These are phyloP conservation scores for Hygrophoropsis aurantiaca DNA, from an alignment of 768 basidiomycete species.

Conservation along the genomic window DNA sequence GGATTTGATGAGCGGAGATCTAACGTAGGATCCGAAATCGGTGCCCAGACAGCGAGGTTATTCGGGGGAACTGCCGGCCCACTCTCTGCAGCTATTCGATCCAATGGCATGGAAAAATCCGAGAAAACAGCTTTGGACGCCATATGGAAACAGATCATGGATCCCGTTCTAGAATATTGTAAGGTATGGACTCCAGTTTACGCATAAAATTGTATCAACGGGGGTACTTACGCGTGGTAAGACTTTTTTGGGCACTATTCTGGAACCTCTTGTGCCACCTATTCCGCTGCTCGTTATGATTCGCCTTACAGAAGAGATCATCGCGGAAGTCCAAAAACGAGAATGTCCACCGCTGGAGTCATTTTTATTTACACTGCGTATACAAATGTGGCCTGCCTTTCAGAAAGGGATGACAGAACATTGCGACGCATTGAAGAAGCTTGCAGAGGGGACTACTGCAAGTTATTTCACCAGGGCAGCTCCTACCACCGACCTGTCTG, in stretches of 20 bases:
- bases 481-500: conserved; percentile 65
- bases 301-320: conserved; percentile 80
- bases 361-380: conserved; percentile 75
- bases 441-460: conserved; percentile 69
- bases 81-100: conserved; percentile 20
- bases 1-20: conserved; percentile 41
- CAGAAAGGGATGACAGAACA: conserved; percentile 87
- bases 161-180: conserved; percentile 85
- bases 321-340: conserved; percentile 72
- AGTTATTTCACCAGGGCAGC: conserved; percentile 64
- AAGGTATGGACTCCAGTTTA: conserved; percentile 46
- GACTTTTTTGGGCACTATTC: conserved; percentile 65
- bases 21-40: conserved; percentile 52
- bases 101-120: conserved; percentile 47
- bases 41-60: conserved; percentile 27
- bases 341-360: conserved; percentile 78
- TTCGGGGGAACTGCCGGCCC: conserved; percentile 20
- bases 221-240: conserved; percentile 24
- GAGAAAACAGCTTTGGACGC: conserved; percentile 58
- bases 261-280: conserved; percentile 75
- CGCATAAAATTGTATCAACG: neutral
- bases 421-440: conserved; percentile 75
- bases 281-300: conserved; percentile 88
- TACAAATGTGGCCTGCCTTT: conserved; percentile 93
- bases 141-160: conserved; percentile 92